A percentile compares a stretch with the other conserved stretches of the same genome.
Evolutionary conservation across 345 rosid genomes (phyloP).

Genomic region (Excoecaria agallocha): DNA sequence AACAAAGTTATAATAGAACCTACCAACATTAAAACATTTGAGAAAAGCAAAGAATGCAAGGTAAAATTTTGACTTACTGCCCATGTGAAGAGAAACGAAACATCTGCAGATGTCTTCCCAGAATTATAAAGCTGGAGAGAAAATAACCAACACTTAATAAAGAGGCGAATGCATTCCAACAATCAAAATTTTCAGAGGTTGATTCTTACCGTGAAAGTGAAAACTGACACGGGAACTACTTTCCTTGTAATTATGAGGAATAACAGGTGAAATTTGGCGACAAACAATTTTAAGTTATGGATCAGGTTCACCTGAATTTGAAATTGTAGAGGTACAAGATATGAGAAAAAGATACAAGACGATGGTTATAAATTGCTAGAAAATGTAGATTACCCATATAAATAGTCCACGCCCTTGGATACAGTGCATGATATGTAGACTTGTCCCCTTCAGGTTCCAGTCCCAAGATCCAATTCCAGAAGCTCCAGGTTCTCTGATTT

Average conservation of each 20-base stretch:
- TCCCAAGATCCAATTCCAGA: too few relatives aligned
- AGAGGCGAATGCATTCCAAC: conserved; percentile 7
- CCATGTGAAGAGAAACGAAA: too few relatives aligned
- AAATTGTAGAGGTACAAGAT: conserved; percentile 2
- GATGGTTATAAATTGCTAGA: conserved; percentile 7
- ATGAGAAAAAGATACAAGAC: too few relatives aligned
- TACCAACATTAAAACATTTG: too few relatives aligned
- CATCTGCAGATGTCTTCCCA: too few relatives aligned
- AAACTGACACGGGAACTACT: conserved; percentile 90
- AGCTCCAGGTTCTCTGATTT: too few relatives aligned
- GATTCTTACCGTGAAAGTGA: conserved; percentile 70
- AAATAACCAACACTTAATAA: conserved; percentile 24
- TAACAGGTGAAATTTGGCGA: conserved; percentile 87
- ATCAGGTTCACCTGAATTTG: conserved; percentile 80
- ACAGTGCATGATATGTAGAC: too few relatives aligned
- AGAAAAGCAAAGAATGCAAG: too few relatives aligned
- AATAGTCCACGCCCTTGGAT: too few relatives aligned
- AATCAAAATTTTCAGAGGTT: background rate
- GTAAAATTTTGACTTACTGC: too few relatives aligned
- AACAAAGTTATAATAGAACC: too few relatives aligned
- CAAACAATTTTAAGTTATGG: conserved; percentile 80
- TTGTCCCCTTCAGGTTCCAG: too few relatives aligned
- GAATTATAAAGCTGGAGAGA: conserved; percentile 62
- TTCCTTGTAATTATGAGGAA: conserved; percentile 91
- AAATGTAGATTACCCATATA: conserved; percentile 57